Percentiles rank a stretch among this genome's conserved stretches.
Evolutionary conservation across 75 land plant species (phyloP).

Genomic region (Cryptomeria japonica): DNA sequence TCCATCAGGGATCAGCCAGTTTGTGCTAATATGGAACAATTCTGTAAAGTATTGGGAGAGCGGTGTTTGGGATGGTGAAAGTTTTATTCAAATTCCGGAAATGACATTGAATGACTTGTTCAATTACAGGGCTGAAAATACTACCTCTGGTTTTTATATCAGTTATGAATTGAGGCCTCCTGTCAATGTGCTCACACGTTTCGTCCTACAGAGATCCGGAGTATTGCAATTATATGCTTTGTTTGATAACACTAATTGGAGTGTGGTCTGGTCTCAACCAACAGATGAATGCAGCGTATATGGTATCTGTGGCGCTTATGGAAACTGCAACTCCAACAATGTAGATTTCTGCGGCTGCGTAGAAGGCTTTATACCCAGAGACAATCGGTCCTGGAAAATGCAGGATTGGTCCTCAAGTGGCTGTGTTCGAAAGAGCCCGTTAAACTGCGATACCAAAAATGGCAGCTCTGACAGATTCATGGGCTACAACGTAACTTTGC

Average conservation of each 20-base stretch:
- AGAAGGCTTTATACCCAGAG: constrained; percentile 34
- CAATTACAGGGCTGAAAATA: too few species aligned
- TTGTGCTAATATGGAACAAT: too few species aligned
- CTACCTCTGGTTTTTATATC: too few species aligned
- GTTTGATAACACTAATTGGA: constrained; percentile 20
- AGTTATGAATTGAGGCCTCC: too few species aligned
- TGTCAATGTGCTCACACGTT: constrained; percentile 13
- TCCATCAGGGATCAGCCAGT: too few species aligned
- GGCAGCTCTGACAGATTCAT: constrained; percentile 22
- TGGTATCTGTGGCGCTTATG: constrained; percentile 30
- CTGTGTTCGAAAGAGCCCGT: constrained; percentile 30
- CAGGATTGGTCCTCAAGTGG: constrained; percentile 31
- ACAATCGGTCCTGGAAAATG: constrained; percentile 25
- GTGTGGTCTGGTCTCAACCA: constrained; percentile 17
- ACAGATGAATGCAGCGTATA: constrained; percentile 31
- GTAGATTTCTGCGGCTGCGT: constrained; percentile 44
- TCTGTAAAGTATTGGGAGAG: too few species aligned
- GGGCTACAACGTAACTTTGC: constrained; percentile 1
- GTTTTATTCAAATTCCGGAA: too few species aligned
- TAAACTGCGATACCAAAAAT: constrained; percentile 14
- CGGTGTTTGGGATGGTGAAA: too few species aligned
- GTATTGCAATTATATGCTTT: constrained; percentile 7
- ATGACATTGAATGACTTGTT: too few species aligned
- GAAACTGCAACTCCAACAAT: constrained; percentile 25
- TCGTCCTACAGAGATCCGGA: constrained; percentile 41